Base-by-base conservation (phyloP, 2,329 filamentous ascomycete species). In the Cytospora mali region DNA sequence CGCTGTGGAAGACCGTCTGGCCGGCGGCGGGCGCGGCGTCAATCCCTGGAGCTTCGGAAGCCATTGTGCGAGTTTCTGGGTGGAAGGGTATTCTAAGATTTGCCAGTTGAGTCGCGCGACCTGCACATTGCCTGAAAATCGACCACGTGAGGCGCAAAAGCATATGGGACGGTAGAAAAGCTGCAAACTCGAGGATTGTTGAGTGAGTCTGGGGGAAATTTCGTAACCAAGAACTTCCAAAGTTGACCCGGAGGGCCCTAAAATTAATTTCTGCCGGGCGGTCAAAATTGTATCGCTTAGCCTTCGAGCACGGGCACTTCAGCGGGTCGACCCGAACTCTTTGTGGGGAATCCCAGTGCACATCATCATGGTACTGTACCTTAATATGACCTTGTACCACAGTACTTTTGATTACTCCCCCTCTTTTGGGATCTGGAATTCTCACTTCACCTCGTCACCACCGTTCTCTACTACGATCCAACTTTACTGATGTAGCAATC, bases 1-100 rank as follows among this genome's bases (percentile, higher is more conserved):
- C 83, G 62, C 81, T 76, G 65, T 75, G 73, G 21, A 68, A 67
- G 61, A 79, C 68, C 39, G 68, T 72, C 64, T 75, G 71, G 29
- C 73, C 70, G 23, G 72, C 70, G 58, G 70, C 70, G 50, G 73
- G 71, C 62, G 71, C 59, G 14, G 70, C 67, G 49, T 67, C 62
- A 51, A 70, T 62, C 55, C 64, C 55, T 55, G 51, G 55, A 21
- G 67, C 62, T 48, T 67, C 63, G 31, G 66, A 58, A 6, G 69
- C 66, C 70, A 72, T 72, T 46, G 67, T 35, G 65, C 60, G 64
- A 31, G 55, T 51, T 0, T 52, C 29, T 42, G 42, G 39, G 33
- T 25, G 39, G 31, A 42, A 29, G 4, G 39, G 51, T 16, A 18
- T 3, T 16, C 3, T 39, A 33, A 4, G 27, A 33, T 46, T 51